A percentile compares a stretch with the other conserved stretches of the same genome.
phyloP scores from a whole-genome alignment of 805 yeast species.

The Myxozyma vanderwaltii region DNA sequence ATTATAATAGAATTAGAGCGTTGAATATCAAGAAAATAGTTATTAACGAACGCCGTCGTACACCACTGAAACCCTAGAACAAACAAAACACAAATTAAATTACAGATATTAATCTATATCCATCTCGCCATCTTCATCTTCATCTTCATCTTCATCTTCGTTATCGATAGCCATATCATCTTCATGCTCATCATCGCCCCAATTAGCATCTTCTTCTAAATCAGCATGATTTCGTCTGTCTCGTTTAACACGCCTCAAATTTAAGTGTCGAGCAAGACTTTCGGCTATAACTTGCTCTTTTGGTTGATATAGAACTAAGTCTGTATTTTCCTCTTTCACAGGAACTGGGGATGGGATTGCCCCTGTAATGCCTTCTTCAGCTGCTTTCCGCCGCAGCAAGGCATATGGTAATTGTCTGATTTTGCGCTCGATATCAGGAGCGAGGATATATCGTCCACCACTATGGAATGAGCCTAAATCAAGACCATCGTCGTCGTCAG shows the following conservation, averaged over 20 bases:
- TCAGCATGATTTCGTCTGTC: not conserved
- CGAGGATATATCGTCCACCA: constrained; percentile 12
- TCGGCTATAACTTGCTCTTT: constrained; percentile 32
- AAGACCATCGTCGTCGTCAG: constrained; percentile 15
- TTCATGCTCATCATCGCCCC: constrained; percentile 30
- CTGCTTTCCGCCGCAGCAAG: constrained; percentile 11
- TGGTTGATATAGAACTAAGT: constrained; percentile 25
- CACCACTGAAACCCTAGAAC: too few relatives aligned
- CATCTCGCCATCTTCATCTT: constrained; percentile 7
- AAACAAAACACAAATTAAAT: too few relatives aligned
- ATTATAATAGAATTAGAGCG: not conserved
- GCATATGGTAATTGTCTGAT: constrained; percentile 28
- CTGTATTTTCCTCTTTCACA: constrained; percentile 10
- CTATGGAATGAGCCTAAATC: not conserved
- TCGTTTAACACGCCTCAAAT: not conserved
- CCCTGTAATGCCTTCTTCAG: constrained; percentile 2
- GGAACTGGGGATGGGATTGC: constrained; percentile 7
- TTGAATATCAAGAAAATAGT: too few relatives aligned
- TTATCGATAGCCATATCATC: not conserved
- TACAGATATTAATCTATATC: constrained; percentile 25
- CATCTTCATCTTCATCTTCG: constrained; percentile 1
- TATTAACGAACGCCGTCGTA: too few relatives aligned
- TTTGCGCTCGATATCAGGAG: constrained; percentile 27
- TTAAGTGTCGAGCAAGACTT: constrained; percentile 25
- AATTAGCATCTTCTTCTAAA: constrained; percentile 10